Percentiles rank a stretch among this genome's conserved stretches.
These are phyloP conservation scores for Athelia psychrophila DNA, from an alignment of 1,284 basidiomycete species.

Conservation along the genomic window DNA sequence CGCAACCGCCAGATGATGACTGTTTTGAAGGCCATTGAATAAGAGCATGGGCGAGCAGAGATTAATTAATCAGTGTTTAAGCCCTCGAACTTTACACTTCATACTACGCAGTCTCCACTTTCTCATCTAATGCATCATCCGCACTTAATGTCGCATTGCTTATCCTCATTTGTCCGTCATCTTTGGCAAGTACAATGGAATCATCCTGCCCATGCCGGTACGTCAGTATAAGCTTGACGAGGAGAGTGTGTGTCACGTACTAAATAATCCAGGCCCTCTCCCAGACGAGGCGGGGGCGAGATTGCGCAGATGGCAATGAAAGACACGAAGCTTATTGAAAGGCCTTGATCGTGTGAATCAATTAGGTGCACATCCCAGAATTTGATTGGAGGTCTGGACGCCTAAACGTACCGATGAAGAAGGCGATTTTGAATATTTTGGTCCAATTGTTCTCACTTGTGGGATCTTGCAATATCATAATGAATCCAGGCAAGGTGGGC, in stretches of 20 bases:
- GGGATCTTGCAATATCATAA: not conserved
- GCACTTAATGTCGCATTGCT: no score
- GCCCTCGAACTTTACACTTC: no score
- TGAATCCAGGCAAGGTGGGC: slow-evolving; percentile 4
- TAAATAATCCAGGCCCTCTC: slow-evolving; percentile 10
- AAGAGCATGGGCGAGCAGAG: no score
- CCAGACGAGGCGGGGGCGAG: slow-evolving; percentile 14
- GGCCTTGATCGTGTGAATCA: slow-evolving; percentile 4
- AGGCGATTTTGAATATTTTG: slow-evolving; percentile 4
- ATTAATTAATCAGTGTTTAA: no score
- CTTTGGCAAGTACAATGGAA: not conserved
- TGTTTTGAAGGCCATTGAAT: no score
- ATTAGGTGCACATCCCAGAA: not conserved
- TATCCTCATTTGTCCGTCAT: not conserved
- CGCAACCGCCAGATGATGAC: no score
- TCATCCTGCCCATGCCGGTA: not conserved
- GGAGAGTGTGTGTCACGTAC: not conserved
- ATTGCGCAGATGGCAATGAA: slow-evolving; percentile 12
- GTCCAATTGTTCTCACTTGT: not conserved
- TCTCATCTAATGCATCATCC: no score
- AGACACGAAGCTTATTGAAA: slow-evolving; percentile 11
- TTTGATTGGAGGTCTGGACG: no score
- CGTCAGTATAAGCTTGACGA: not conserved
- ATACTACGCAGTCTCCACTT: no score
- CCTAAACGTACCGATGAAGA: slow-evolving; percentile 1